Conservation (phyloP, 148 eudicot species). For the Nyssa sinensis region DNA sequence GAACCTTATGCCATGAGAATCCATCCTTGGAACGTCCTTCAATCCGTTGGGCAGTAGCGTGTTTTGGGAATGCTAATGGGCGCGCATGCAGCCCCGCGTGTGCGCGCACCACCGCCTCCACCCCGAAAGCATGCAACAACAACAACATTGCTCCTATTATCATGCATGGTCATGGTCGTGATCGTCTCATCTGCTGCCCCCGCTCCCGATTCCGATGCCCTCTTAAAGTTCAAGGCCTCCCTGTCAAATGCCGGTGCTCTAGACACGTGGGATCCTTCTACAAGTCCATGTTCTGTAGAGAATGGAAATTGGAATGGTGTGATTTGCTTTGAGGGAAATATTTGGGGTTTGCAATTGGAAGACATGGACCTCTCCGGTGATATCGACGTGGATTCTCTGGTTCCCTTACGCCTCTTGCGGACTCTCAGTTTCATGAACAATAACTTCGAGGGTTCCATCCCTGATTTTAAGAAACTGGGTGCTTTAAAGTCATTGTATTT, state of each 20-base stretch:
- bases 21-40: background rate
- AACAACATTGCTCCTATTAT: conserved; percentile 3
- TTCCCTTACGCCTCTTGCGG: conserved; percentile 41
- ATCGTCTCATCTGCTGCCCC: background rate
- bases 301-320: conserved; percentile 60
- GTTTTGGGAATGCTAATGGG: conserved; percentile 36
- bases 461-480: conserved; percentile 43
- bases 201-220: conserved; percentile 34
- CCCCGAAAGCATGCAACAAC: too few species aligned
- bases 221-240: conserved; percentile 53
- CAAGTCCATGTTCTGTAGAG: conserved; percentile 43
- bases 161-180: background rate
- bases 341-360: conserved; percentile 78
- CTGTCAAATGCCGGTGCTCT: conserved; percentile 35
- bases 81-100: conserved; percentile 52
- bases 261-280: conserved; percentile 52
- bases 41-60: background rate
- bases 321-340: conserved; percentile 41
- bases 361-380: conserved; percentile 54
- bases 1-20: background rate
- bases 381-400: conserved; percentile 51
- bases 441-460: conserved; percentile 55
- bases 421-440: conserved; percentile 64
- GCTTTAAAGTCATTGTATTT: conserved; percentile 50
- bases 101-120: conserved; percentile 68